phyloP scores from a whole-genome alignment of 768 basidiomycete genomes.

The Cyclocybe aegerita region DNA sequence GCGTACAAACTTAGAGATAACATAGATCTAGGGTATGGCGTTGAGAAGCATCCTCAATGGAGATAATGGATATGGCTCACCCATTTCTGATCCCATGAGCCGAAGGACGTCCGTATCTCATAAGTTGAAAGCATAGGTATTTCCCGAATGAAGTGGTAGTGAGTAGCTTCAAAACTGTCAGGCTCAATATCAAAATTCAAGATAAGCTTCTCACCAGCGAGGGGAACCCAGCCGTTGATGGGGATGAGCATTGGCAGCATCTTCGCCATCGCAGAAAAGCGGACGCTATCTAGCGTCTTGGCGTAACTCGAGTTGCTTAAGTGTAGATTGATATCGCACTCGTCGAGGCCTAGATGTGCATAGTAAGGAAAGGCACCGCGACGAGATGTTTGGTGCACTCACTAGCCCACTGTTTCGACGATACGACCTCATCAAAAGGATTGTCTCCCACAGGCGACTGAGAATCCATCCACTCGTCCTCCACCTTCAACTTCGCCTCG shows the following conservation, averaged over 20 bases:
- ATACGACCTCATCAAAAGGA: conserved; percentile 47
- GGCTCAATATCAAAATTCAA: background rate
- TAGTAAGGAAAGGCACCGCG: background rate
- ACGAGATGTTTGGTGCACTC: conserved; percentile 22
- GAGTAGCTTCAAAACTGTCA: conserved; percentile 43
- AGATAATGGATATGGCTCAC: conserved; percentile 31
- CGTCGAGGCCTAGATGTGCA: conserved; percentile 54
- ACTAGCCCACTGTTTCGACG: conserved; percentile 57
- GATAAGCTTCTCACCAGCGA: conserved; percentile 45
- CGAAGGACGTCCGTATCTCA: conserved; percentile 58
- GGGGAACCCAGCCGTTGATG: conserved; percentile 59
- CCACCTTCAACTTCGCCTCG: conserved; percentile 25
- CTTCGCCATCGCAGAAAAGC: conserved; percentile 46
- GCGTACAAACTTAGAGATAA: conserved; percentile 66
- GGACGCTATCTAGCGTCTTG: conserved; percentile 38
- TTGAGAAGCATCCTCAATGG: background rate
- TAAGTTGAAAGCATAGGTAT: conserved; percentile 63
- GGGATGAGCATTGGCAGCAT: conserved; percentile 59
- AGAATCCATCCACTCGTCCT: conserved; percentile 46
- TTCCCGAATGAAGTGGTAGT: conserved; percentile 69
- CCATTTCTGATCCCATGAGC: conserved; percentile 80
- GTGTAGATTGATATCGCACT: conserved; percentile 72
- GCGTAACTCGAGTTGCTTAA: conserved; percentile 82
- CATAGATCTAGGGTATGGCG: conserved; percentile 46
- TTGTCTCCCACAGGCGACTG: conserved; percentile 55